These are phyloP conservation scores for Plectranthus barbatus DNA, from an alignment of 257 asterid species.

Conservation along the genomic window DNA sequence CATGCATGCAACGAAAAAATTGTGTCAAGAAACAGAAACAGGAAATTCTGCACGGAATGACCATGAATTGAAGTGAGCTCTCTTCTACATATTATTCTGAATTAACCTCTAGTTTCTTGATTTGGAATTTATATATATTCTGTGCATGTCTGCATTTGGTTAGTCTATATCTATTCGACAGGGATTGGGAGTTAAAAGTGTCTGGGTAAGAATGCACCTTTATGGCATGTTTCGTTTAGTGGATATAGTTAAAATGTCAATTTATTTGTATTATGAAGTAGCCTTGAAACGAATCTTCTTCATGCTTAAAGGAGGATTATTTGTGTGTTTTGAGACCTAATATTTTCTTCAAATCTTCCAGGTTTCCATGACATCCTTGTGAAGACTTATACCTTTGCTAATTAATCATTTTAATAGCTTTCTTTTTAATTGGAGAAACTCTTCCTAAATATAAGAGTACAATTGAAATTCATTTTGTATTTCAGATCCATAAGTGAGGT, in stretches of 20 bases:
- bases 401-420: background rate
- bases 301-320: background rate
- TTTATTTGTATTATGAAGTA: background rate
- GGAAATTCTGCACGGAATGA: constrained; percentile 23
- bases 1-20: constrained; percentile 61
- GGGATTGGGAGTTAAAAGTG: background rate
- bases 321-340: background rate
- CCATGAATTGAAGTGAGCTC: constrained; percentile 58
- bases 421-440: background rate
- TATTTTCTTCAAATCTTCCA: background rate
- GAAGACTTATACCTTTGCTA: background rate
- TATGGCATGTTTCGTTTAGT: background rate
- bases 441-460: background rate
- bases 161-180: background rate
- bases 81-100: constrained; percentile 6
- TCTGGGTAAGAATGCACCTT: background rate
- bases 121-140: constrained; percentile 2
- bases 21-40: constrained; percentile 32
- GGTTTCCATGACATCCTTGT: background rate
- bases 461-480: background rate
- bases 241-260: background rate
- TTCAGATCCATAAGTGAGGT: too few species aligned
- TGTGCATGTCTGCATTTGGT: constrained; percentile 9
- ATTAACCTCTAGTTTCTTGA: background rate
- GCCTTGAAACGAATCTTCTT: background rate